These are phyloP conservation scores for Lycium barbarum DNA, from an alignment of 257 asterid genomes.

Conservation along the genomic window DNA sequence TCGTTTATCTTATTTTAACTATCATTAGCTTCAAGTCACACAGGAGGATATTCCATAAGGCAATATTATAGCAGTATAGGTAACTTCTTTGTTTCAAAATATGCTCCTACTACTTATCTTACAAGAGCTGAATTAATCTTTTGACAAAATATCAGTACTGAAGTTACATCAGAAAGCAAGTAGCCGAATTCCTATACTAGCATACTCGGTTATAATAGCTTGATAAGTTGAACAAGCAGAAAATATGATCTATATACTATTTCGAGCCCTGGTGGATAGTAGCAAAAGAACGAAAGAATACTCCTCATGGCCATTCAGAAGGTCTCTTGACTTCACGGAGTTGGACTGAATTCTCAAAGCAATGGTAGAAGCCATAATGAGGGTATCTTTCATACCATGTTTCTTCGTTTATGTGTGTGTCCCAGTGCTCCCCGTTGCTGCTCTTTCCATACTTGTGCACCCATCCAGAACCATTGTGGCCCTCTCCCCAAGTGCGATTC, in stretches of 20 bases:
- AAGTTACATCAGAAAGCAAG: not conserved
- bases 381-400: slow-evolving; percentile 96
- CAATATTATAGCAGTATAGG: not conserved
- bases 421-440: slow-evolving; percentile 99
- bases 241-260: not conserved
- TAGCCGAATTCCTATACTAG: not conserved
- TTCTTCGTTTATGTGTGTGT: slow-evolving; percentile 70
- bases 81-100: not conserved
- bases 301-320: slow-evolving; percentile 62
- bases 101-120: not conserved
- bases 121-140: not conserved
- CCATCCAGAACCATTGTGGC: slow-evolving; percentile 94
- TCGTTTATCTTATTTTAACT: not conserved
- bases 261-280: not conserved
- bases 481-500: slow-evolving; percentile 99
- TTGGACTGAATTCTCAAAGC: slow-evolving; percentile 84
- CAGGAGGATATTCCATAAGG: not conserved
- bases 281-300: not conserved
- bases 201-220: not conserved
- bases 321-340: slow-evolving; percentile 76
- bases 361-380: slow-evolving; percentile 89
- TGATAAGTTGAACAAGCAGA: not conserved
- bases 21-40: not conserved
- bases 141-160: not conserved
- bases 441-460: slow-evolving; percentile 97